A percentile compares a stretch with the other conserved stretches of the same genome.
Evolutionary conservation across 192 early-diverging fungal genomes (phyloP).

Genomic region (Phycomyces blakesleeanus): DNA sequence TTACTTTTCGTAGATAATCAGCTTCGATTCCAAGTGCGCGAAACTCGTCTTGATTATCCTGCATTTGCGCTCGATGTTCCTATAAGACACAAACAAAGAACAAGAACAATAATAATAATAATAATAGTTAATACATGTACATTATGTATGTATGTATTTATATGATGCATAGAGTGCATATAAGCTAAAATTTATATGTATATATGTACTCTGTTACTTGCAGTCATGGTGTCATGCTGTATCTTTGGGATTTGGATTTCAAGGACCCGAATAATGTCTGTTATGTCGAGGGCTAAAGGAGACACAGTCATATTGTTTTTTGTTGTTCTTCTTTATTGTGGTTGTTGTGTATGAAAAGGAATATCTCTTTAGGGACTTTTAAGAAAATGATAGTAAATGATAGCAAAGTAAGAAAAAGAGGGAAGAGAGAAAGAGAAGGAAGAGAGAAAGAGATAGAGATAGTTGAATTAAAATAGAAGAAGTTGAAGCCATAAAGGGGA

Average conservation of each 20-base stretch:
- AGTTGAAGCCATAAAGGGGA: neutral
- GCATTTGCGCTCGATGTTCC: neutral
- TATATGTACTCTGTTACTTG: slow-evolving; percentile 1
- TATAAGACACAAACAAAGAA: neutral
- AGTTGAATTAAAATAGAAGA: slow-evolving; percentile 5
- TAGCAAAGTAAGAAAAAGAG: no score
- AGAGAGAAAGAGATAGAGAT: neutral
- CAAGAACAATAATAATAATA: no score
- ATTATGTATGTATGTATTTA: no score
- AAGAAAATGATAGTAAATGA: no score
- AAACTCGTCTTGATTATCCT: slow-evolving; percentile 3
- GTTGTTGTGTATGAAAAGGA: no score
- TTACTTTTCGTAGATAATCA: slow-evolving; percentile 19
- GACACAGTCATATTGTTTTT: neutral
- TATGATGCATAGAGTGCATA: neutral
- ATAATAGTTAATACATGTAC: no score
- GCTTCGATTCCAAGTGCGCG: neutral
- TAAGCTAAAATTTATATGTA: no score
- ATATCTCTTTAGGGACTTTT: no score
- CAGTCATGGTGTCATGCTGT: neutral
- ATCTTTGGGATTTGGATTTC: neutral
- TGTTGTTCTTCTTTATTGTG: no score
- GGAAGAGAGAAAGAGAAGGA: neutral
- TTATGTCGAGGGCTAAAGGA: neutral
- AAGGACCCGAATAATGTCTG: neutral